Evolutionary conservation across 306 rosid species (phyloP), one percentile per base, ranked within the genome.

Genomic region (Quercus aquifolioides): DNA sequence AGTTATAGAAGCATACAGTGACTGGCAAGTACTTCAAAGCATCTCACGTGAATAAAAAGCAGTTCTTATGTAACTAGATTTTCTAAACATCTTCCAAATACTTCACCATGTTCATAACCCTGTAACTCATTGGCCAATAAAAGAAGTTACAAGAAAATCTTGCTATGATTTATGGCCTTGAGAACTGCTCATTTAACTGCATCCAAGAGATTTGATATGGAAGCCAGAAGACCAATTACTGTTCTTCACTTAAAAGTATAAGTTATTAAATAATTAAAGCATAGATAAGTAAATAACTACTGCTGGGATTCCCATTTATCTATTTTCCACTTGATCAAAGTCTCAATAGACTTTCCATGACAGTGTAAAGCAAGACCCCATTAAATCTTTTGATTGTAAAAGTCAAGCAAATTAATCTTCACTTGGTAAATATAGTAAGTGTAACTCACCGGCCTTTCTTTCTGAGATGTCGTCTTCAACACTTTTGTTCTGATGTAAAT

Each of bases 361-460:
- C 21, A 4, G 21, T 64, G 46, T 19, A 59, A 64, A 12, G 38
- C 62, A 46, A 67, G 25, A 67, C 14, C 52, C 69, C 15, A 63
- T 28, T 26, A 28, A 33, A 33, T 35, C 52, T 31, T 67, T 33
- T 31, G 52, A 33, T 21, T 6, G 28, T 31, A 19, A 33, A 67
- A 33, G 25, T 67, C 52, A 18, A 67, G 72, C 72, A 67, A 26
- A 35, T 17, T 2, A 28, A 63, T 63, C n/a, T 63, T 18, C 14
- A 9, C 20, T 15, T 13, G 69, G 41, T 63, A 46, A 74, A 69
- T 35, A 71, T 6, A 60, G 55, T 43, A 52, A 82, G 55, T 84
- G 79, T 77, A 52, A 80, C 92, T 82, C 82, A 89, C 97, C 88
- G 38, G 85, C 76, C 68, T 82, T 91, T 82, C 49, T 70, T 79